A percentile compares a stretch with the other conserved stretches of the same genome.
Evolutionary conservation across 345 rosid genomes (phyloP).

Genomic region (Alliaria petiolata): DNA sequence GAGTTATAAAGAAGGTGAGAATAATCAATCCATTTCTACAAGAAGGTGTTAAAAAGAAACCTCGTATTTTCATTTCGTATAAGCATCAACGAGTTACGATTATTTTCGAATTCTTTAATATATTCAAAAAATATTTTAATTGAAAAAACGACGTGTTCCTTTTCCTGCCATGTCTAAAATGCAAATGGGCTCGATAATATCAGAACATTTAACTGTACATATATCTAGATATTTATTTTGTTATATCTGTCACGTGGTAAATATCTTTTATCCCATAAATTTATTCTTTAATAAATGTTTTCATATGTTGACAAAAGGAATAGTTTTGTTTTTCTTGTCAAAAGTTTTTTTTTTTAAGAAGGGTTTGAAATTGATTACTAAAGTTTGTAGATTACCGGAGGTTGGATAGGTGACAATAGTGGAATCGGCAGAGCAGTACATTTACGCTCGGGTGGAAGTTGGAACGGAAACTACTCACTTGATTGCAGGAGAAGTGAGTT

Average conservation of each 20-base stretch:
- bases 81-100: background rate
- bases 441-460: too few species aligned
- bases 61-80: slow-evolving; percentile 24
- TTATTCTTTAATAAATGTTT: background rate
- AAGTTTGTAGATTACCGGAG: too few species aligned
- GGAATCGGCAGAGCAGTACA: too few species aligned
- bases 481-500: too few species aligned
- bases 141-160: slow-evolving; percentile 15
- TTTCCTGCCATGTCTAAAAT: slow-evolving; percentile 12
- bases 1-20: background rate
- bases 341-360: too few species aligned
- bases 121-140: background rate
- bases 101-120: background rate
- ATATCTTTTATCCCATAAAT: slow-evolving; percentile 1
- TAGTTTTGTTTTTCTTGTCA: too few species aligned
- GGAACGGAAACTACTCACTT: too few species aligned
- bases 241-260: background rate
- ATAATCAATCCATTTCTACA: background rate
- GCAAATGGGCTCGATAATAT: slow-evolving; percentile 21
- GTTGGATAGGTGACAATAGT: too few species aligned
- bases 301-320: too few species aligned
- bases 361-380: too few species aligned
- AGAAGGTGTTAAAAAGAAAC: slow-evolving; percentile 25
- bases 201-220: background rate
- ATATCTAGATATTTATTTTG: slow-evolving; percentile 12